Conservation (phyloP, 2,329 filamentous ascomycete genomes). For the Ilyonectria robusta region DNA sequence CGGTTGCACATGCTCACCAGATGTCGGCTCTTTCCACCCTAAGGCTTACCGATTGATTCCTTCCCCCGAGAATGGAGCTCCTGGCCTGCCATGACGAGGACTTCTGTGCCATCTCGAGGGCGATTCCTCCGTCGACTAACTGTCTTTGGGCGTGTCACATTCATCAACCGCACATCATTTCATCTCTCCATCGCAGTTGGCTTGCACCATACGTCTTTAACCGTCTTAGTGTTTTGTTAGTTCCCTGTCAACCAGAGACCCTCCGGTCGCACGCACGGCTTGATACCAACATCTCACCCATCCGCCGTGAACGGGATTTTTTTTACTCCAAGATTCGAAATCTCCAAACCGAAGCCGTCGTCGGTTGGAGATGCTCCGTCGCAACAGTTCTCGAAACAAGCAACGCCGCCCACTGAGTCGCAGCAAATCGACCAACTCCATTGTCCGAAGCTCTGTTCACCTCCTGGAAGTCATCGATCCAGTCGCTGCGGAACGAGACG, state of each 20-base stretch:
- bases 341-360: background rate
- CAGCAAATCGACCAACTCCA: slow-evolving; percentile 68
- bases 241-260: background rate
- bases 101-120: background rate
- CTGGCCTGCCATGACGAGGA: background rate
- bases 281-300: slow-evolving; percentile 5
- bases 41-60: background rate
- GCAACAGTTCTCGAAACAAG: slow-evolving; percentile 61
- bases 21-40: background rate
- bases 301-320: background rate
- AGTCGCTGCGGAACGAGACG: slow-evolving; percentile 68
- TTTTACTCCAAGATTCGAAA: background rate
- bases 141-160: slow-evolving; percentile 1
- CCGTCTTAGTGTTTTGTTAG: slow-evolving; percentile 13
- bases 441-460: slow-evolving; percentile 56
- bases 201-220: slow-evolving; percentile 9
- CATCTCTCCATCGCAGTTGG: slow-evolving; percentile 21
- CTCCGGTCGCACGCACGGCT: slow-evolving; percentile 1
- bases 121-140: background rate
- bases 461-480: slow-evolving; percentile 64
- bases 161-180: slow-evolving; percentile 26
- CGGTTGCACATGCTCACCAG: background rate
- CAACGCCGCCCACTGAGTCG: slow-evolving; percentile 60
- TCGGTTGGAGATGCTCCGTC: slow-evolving; percentile 61
- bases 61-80: background rate